These are phyloP conservation scores for Cicer pinnatifidum DNA, from an alignment of 306 rosid genomes.

Conservation along the genomic window DNA sequence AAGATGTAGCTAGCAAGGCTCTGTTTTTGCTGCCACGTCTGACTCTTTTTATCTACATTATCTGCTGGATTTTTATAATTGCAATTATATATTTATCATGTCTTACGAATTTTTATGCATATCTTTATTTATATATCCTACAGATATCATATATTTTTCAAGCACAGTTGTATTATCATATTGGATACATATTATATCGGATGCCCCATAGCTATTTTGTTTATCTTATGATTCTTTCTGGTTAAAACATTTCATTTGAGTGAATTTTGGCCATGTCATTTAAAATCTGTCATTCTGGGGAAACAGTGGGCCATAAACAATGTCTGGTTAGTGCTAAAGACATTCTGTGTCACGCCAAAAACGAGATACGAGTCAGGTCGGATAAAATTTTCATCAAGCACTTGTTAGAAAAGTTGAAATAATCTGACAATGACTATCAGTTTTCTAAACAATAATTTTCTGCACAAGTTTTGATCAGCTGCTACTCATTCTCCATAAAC, in stretches of 20 bases:
- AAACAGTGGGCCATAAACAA: background rate
- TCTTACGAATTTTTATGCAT: too few species aligned
- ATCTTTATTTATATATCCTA: background rate
- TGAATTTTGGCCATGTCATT: slow-evolving; percentile 13
- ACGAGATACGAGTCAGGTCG: background rate
- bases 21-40: background rate
- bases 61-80: background rate
- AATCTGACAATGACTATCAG: background rate
- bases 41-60: background rate
- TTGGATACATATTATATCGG: background rate
- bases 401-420: background rate
- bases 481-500: background rate
- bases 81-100: background rate
- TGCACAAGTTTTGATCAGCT: background rate
- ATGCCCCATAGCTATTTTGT: background rate
- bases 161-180: background rate
- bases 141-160: background rate
- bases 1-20: background rate
- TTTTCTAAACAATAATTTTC: background rate
- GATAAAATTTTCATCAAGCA: background rate
- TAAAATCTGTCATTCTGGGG: slow-evolving; percentile 7
- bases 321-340: background rate
- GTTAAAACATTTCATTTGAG: background rate
- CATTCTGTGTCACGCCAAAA: slow-evolving; percentile 10
- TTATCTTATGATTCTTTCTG: slow-evolving; percentile 2